Conservation (phyloP, 306 rosid species). For the Cicer chorassanicum region DNA sequence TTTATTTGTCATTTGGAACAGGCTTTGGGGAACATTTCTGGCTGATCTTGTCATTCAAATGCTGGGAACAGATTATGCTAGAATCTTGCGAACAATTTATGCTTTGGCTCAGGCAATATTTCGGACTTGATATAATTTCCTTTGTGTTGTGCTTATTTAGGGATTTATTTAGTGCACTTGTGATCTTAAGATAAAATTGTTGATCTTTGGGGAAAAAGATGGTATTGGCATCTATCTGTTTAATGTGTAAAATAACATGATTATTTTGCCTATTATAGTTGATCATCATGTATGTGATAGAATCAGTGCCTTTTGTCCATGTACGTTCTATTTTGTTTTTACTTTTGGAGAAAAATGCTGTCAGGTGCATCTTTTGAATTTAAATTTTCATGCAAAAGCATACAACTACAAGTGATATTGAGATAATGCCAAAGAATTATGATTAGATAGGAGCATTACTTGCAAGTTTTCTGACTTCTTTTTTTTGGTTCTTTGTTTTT, state of each 20-base stretch:
- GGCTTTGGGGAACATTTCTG: constrained; percentile 94
- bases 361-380: background rate
- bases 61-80: constrained; percentile 96
- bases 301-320: background rate
- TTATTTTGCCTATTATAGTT: background rate
- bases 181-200: constrained; percentile 5
- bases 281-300: constrained; percentile 15
- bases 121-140: constrained; percentile 38
- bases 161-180: constrained; percentile 23
- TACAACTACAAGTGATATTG: constrained; percentile 1
- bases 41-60: constrained; percentile 95
- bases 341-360: constrained; percentile 14
- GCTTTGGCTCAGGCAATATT: constrained; percentile 85
- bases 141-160: constrained; percentile 35
- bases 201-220: constrained; percentile 11
- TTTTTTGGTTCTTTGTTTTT: constrained; percentile 20
- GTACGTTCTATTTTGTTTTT: constrained; percentile 20
- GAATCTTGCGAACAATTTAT: constrained; percentile 89
- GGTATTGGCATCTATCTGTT: background rate
- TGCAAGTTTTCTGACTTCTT: constrained; percentile 37
- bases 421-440: constrained; percentile 26
- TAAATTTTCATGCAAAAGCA: background rate
- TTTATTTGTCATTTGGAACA: constrained; percentile 50
- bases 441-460: constrained; percentile 8
- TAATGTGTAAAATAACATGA: constrained; percentile 16